Evolutionary conservation across 2,329 filamentous ascomycete genomes (phyloP).

Genomic region (Pestalotiopsis sp.): DNA sequence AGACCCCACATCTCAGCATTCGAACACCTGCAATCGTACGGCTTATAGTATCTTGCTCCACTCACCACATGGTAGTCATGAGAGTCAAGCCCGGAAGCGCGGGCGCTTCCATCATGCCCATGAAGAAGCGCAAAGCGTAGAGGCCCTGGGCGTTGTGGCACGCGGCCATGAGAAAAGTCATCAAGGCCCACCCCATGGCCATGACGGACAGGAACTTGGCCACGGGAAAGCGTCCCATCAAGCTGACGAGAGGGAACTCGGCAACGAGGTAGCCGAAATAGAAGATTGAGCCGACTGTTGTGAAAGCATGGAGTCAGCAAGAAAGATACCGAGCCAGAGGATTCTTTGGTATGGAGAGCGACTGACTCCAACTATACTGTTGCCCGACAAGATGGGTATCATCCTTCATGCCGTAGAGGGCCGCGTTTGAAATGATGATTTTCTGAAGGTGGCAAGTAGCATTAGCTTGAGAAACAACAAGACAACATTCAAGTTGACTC

Average conservation of each 20-base stretch:
- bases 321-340: not conserved
- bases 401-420: not conserved
- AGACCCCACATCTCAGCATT: not conserved
- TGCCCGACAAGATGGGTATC: not conserved
- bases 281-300: not conserved
- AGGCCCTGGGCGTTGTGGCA: slow-evolving; percentile 41
- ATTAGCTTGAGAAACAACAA: not conserved
- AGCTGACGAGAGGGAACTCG: slow-evolving; percentile 37
- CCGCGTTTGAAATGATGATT: not conserved
- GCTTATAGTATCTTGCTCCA: not conserved
- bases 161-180: slow-evolving; percentile 42
- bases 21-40: not conserved
- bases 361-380: not conserved
- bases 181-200: slow-evolving; percentile 34
- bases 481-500: not conserved
- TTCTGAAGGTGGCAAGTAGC: not conserved
- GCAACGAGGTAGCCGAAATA: slow-evolving; percentile 34
- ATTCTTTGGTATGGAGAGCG: not conserved
- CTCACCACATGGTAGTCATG: not conserved
- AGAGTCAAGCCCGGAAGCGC: not conserved
- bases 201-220: slow-evolving; percentile 37
- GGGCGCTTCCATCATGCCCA: slow-evolving; percentile 45
- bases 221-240: slow-evolving; percentile 38
- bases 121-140: slow-evolving; percentile 43
- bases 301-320: not conserved